These are phyloP conservation scores for Rubroboletus satanas DNA, from an alignment of 768 basidiomycete species.

Conservation along the genomic window DNA sequence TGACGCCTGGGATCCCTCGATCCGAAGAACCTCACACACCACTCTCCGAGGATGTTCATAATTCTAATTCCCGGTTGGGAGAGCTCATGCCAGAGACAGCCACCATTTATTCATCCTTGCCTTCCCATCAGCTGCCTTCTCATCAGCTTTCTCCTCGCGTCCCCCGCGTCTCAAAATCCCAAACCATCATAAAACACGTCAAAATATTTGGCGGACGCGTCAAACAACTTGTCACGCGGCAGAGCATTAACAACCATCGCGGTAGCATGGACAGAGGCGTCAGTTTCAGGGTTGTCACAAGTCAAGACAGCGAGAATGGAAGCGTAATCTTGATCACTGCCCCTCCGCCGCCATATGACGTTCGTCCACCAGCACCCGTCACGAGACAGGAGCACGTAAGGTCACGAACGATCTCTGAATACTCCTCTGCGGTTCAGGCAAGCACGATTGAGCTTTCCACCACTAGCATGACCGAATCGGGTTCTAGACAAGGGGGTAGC, in stretches of 20 bases:
- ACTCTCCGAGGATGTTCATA: slow-evolving; percentile 10
- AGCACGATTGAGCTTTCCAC: slow-evolving; percentile 9
- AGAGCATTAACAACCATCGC: slow-evolving; percentile 7
- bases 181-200: slow-evolving; percentile 23
- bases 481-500: slow-evolving; percentile 13
- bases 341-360: slow-evolving; percentile 27
- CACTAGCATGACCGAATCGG: slow-evolving; percentile 4
- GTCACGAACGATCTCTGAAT: slow-evolving; percentile 21
- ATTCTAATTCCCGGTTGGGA: not conserved
- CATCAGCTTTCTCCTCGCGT: not conserved
- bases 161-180: slow-evolving; percentile 12
- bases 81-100: slow-evolving; percentile 8
- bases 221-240: slow-evolving; percentile 24
- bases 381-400: slow-evolving; percentile 8
- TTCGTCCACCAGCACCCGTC: not conserved
- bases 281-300: slow-evolving; percentile 17
- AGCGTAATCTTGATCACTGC: slow-evolving; percentile 31
- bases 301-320: slow-evolving; percentile 29
- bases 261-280: slow-evolving; percentile 20
- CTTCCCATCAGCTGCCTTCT: slow-evolving; percentile 7
- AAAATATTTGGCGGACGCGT: slow-evolving; percentile 28
- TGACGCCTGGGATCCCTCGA: slow-evolving; percentile 15
- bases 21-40: slow-evolving; percentile 15
- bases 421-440: slow-evolving; percentile 19
- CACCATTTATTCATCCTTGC: slow-evolving; percentile 1